These are phyloP conservation scores for Mycena metata DNA, from an alignment of 768 basidiomycete species.

Conservation along the genomic window DNA sequence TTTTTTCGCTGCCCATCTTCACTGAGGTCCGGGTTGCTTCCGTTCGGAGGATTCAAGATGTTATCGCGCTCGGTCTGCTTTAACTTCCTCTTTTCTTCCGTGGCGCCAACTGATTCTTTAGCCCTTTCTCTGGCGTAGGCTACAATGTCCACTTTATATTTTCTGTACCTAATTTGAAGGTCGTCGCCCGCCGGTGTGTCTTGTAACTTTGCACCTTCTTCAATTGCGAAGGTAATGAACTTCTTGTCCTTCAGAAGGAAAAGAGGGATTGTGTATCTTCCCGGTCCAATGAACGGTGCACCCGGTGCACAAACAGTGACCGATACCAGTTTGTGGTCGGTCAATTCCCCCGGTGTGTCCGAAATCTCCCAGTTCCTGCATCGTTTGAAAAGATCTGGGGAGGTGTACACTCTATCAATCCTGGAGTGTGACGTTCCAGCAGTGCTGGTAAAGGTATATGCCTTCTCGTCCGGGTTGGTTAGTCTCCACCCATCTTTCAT, in stretches of 20 bases:
- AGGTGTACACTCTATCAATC: neutral
- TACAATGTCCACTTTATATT: neutral
- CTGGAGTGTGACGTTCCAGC: neutral
- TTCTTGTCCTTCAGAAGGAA: too few relatives aligned
- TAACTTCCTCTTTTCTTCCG: too few relatives aligned
- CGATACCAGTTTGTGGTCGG: neutral
- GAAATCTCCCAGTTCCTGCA: constrained; percentile 7
- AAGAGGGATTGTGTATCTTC: neutral
- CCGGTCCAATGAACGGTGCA: neutral
- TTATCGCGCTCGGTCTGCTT: too few relatives aligned
- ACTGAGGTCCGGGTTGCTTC: too few relatives aligned
- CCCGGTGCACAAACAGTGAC: neutral
- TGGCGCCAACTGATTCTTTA: too few relatives aligned
- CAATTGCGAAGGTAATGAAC: neutral
- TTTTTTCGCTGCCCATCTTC: too few relatives aligned
- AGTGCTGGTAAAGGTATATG: too few relatives aligned
- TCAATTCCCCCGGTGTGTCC: neutral
- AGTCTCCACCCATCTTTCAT: too few relatives aligned
- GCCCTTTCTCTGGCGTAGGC: neutral
- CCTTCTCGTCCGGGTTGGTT: too few relatives aligned
- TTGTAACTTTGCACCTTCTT: neutral
- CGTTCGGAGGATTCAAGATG: too few relatives aligned
- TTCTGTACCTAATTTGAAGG: neutral
- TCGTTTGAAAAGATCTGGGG: neutral
- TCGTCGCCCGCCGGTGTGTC: neutral